Conservation (phyloP, 2,329 filamentous ascomycete species). For the Diplodia scrobiculata region DNA sequence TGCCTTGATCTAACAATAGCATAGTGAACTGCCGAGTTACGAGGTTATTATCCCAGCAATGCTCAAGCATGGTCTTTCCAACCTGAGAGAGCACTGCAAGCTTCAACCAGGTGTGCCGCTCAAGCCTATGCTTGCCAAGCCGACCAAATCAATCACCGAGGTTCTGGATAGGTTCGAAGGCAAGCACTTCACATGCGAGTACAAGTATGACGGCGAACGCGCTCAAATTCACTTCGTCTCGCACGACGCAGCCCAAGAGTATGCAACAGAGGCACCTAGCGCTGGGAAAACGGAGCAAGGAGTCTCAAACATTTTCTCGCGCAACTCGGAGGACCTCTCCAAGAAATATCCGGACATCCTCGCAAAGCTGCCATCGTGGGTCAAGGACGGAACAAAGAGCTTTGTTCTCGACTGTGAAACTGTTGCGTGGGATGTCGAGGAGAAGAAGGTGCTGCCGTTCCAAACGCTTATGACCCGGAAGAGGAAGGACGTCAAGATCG, state of each 20-base stretch:
- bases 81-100: conserved; percentile 81
- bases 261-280: conserved; percentile 60
- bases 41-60: conserved; percentile 91
- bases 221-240: conserved; percentile 98
- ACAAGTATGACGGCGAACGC: conserved; percentile 97
- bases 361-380: conserved; percentile 82
- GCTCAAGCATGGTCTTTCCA: conserved; percentile 80
- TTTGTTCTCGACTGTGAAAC: conserved; percentile 99
- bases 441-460: conserved; percentile 96
- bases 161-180: conserved; percentile 95
- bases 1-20: conserved; percentile 40
- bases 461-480: conserved; percentile 98
- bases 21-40: conserved; percentile 88
- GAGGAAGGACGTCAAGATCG: conserved; percentile 92
- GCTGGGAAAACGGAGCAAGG: conserved; percentile 70
- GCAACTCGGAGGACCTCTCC: conserved; percentile 94
- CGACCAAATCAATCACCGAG: conserved; percentile 96
- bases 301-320: conserved; percentile 89
- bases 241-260: conserved; percentile 71
- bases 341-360: conserved; percentile 98
- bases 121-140: conserved; percentile 98
- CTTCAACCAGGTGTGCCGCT: conserved; percentile 89
- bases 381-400: conserved; percentile 84
- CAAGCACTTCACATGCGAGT: conserved; percentile 96
- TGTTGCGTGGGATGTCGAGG: conserved; percentile 90